Percentiles rank a stretch among this genome's conserved stretches.
Conservation (phyloP, 2,329 filamentous ascomycete species). For the Akanthomyces uredinophilus region DNA sequence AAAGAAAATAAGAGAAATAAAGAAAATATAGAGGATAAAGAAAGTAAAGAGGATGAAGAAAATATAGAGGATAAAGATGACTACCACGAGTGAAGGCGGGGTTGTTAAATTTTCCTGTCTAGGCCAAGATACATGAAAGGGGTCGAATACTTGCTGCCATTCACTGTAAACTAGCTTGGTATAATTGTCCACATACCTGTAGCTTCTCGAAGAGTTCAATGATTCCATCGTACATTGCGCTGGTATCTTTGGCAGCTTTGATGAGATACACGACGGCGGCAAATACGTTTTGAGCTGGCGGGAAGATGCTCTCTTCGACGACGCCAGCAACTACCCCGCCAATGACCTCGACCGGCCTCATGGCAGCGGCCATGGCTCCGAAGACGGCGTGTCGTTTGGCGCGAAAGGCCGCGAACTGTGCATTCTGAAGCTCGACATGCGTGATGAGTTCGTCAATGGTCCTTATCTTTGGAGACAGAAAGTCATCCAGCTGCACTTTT, state of each 20-base stretch:
- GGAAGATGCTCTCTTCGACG: slow-evolving; percentile 34
- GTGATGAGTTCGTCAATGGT: slow-evolving; percentile 28
- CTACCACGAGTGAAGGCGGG: too few species aligned
- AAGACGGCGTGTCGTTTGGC: slow-evolving; percentile 31
- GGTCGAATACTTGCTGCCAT: too few species aligned
- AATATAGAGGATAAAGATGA: too few species aligned
- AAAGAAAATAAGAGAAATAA: too few species aligned
- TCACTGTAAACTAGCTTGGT: not conserved
- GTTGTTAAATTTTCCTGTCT: too few species aligned
- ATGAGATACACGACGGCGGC: slow-evolving; percentile 39
- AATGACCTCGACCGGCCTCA: slow-evolving; percentile 35
- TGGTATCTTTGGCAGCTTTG: slow-evolving; percentile 40
- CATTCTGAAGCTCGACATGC: slow-evolving; percentile 32
- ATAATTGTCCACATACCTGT: slow-evolving; percentile 23
- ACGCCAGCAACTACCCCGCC: slow-evolving; percentile 34
- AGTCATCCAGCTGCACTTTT: slow-evolving; percentile 27
- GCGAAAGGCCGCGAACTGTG: slow-evolving; percentile 33
- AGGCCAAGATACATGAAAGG: too few species aligned
- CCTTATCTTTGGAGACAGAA: slow-evolving; percentile 28
- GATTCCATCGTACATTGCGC: slow-evolving; percentile 40
- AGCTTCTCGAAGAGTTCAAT: slow-evolving; percentile 38
- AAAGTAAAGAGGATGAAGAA: too few species aligned
- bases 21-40: too few species aligned
- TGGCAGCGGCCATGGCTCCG: slow-evolving; percentile 26
- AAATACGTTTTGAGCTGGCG: slow-evolving; percentile 37